Evolutionary conservation across 306 rosid species (phyloP), one percentile per base, ranked within the genome.

Genomic region (Begonia fuchsioides): DNA sequence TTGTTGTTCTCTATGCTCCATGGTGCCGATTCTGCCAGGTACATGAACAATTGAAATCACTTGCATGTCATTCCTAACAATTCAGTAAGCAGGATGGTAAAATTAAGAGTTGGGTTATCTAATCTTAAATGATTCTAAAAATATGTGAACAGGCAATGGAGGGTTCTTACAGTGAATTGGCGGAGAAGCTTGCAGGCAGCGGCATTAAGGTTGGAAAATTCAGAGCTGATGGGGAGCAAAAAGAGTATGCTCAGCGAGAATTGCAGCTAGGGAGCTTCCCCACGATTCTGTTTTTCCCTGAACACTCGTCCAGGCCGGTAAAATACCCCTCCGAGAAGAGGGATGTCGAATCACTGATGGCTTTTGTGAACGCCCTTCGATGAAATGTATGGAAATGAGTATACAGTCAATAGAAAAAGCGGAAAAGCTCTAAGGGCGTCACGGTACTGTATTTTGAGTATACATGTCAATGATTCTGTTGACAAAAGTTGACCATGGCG

Each of bases 21-120:
- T 87, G 96, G 96, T 87, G 94, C 92, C 92, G 14, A 15, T 87
- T 72, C 57, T 87, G 94, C 71, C 94, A 82, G 81, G 86, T 77
- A 68, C 63, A 47, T 1, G 26, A 19, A 4, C 26, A 19, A 19
- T 19, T 19, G 26, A 19, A 19, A 19, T 19, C 4, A n/a, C n/a
- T n/a, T n/a, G n/a, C n/a, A n/a, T n/a, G n/a, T n/a, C n/a, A n/a
- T n/a, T n/a, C n/a, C n/a, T n/a, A 19, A 19, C 26, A 19, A 19
- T 19, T 19, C 26, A 19, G 4, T 19, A 19, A 2, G 4, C 26
- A 19, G 26, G 2, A 2, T 19, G 2, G 4, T 19, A 4, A 2
- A 19, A 19, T 19, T 19, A 19, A 19, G 26, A 2, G 2, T 19
- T 19, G 26, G 26, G 26, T 19, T 19, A 4, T 4, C 4, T 19